Conservation (phyloP, 225 moss, liverwort and hornwort species). For the Marchantia polymorpha region DNA sequence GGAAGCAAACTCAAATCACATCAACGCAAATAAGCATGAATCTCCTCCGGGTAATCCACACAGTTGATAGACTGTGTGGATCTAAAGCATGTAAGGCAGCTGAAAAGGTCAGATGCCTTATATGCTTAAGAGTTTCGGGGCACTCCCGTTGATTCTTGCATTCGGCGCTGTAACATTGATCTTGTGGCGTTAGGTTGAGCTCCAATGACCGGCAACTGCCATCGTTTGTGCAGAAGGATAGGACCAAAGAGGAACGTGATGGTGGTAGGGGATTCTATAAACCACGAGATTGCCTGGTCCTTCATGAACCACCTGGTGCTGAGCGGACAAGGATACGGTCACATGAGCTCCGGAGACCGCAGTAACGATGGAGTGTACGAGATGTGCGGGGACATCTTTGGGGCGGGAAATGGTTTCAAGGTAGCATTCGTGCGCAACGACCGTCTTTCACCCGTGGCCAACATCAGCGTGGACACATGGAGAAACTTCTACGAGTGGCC, state of each 20-base stretch:
- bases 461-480: not conserved
- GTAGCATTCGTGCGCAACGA: slow-evolving; percentile 52
- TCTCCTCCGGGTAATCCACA: too few species aligned
- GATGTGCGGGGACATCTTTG: slow-evolving; percentile 43
- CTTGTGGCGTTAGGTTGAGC: not conserved
- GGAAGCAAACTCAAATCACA: too few species aligned
- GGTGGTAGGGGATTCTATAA: slow-evolving; percentile 48
- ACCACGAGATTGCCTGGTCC: slow-evolving; percentile 37
- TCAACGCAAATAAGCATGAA: too few species aligned
- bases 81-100: too few species aligned
- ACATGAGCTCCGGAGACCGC: slow-evolving; percentile 2
- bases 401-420: slow-evolving; percentile 36
- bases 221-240: slow-evolving; percentile 15
- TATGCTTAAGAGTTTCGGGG: too few species aligned
- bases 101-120: too few species aligned
- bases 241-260: slow-evolving; percentile 30
- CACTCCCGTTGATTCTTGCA: too few species aligned
- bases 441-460: slow-evolving; percentile 31
- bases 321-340: slow-evolving; percentile 16
- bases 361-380: slow-evolving; percentile 22
- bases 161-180: too few species aligned
- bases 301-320: slow-evolving; percentile 32
- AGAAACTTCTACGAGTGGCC: slow-evolving; percentile 48
- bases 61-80: too few species aligned
- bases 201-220: not conserved